Percentiles rank a stretch among this genome's conserved stretches.
These are phyloP conservation scores for Calonectria fujianensis DNA, from an alignment of 2,329 filamentous ascomycete species.

Conservation along the genomic window DNA sequence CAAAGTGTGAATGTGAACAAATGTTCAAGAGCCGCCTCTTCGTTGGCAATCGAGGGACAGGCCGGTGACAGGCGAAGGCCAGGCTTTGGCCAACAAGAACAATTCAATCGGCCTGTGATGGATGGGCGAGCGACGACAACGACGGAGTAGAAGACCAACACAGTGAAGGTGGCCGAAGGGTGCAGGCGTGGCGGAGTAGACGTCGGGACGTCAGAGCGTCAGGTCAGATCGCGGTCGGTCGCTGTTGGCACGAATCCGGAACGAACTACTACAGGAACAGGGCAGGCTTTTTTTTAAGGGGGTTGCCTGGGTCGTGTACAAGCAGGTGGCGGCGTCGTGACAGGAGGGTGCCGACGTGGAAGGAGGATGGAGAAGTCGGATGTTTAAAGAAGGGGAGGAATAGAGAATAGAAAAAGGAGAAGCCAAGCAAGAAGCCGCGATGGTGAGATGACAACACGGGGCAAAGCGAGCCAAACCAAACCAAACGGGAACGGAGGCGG, in stretches of 20 bases:
- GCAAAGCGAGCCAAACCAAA: slow-evolving; percentile 17
- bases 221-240: slow-evolving; percentile 43
- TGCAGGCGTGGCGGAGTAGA: slow-evolving; percentile 49
- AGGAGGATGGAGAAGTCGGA: slow-evolving; percentile 16
- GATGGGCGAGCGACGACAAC: slow-evolving; percentile 38
- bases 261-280: slow-evolving; percentile 27
- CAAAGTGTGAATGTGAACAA: slow-evolving; percentile 19
- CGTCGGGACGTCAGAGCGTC: slow-evolving; percentile 46
- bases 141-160: slow-evolving; percentile 43
- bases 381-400: slow-evolving; percentile 26
- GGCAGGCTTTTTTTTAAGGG: neutral
- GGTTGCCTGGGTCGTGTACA: slow-evolving; percentile 32
- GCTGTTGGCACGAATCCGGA: slow-evolving; percentile 34
- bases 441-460: slow-evolving; percentile 30
- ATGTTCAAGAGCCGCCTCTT: slow-evolving; percentile 35
- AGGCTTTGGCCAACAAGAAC: slow-evolving; percentile 45
- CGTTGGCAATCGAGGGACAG: slow-evolving; percentile 33
- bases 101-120: slow-evolving; percentile 31
- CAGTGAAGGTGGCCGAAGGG: slow-evolving; percentile 52
- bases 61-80: slow-evolving; percentile 20
- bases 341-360: neutral
- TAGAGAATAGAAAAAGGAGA: slow-evolving; percentile 22
- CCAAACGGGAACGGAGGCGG: slow-evolving; percentile 31
- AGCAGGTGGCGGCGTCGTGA: slow-evolving; percentile 16
- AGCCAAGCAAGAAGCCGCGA: slow-evolving; percentile 23